A percentile compares a stretch with the other conserved stretches of the same genome.
Conservation (phyloP, 1,284 basidiomycete species). For the Crucibulum cyathiforme region DNA sequence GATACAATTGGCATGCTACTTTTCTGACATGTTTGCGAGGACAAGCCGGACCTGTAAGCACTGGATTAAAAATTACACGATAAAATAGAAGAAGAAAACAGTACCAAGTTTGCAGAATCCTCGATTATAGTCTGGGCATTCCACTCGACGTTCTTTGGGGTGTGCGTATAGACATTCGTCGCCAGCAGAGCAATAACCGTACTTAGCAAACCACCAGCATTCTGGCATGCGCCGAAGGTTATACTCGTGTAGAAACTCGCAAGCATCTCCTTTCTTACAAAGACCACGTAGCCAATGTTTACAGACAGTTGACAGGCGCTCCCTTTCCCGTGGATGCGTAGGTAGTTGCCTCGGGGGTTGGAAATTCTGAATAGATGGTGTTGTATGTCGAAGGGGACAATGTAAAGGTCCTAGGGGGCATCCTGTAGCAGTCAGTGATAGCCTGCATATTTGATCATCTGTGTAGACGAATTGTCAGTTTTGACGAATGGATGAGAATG, state of each 20-base stretch:
- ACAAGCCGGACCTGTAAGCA: slow-evolving; percentile 77
- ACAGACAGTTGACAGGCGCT: slow-evolving; percentile 93
- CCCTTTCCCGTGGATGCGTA: slow-evolving; percentile 82
- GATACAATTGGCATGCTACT: slow-evolving; percentile 89
- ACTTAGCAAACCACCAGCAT: slow-evolving; percentile 98
- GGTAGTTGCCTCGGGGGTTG: slow-evolving; percentile 83
- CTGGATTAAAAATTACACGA: neutral
- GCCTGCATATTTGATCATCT: slow-evolving; percentile 93
- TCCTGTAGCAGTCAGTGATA: slow-evolving; percentile 77
- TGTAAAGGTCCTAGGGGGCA: slow-evolving; percentile 88
- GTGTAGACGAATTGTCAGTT: slow-evolving; percentile 1
- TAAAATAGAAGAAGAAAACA: slow-evolving; percentile 8
- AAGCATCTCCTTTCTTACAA: slow-evolving; percentile 98
- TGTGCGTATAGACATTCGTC: slow-evolving; percentile 99
- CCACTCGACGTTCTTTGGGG: slow-evolving; percentile 91
- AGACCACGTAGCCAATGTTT: slow-evolving; percentile 99
- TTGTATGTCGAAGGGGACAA: slow-evolving; percentile 91
- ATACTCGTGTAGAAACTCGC: slow-evolving; percentile 99
- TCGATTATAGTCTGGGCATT: slow-evolving; percentile 95
- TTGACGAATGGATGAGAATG: neutral
- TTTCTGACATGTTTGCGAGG: slow-evolving; percentile 92
- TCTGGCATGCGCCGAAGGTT: slow-evolving; percentile 99
- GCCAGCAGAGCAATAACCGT: slow-evolving; percentile 97
- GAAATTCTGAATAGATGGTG: slow-evolving; percentile 86
- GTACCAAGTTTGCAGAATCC: slow-evolving; percentile 94